Evolutionary conservation across 257 asterid species (phyloP), one percentile per base, ranked within the genome.

Genomic region (Jasminum sambac): DNA sequence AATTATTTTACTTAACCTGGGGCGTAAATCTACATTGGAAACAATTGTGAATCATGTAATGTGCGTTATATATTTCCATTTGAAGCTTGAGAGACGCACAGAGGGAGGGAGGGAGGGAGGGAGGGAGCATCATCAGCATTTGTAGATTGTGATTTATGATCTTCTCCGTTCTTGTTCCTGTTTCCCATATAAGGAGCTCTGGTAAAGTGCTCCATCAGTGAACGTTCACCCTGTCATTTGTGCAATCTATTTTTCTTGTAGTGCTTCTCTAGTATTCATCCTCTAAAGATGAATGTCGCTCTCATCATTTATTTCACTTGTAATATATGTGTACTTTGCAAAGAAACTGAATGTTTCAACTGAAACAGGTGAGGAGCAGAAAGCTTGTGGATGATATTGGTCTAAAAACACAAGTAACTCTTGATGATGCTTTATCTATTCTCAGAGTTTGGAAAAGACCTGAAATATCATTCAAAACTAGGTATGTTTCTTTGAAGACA

Each of bases 331-430:
- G 68, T 70, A 67, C 36, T 39, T 48, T 78, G 14, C 11, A 23
- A 34, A 66, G 73, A 65, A 71, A 68, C 77, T 82, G 64, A 67
- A 68, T 70, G 25, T 75, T 74, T 74, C 77, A 59, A 61, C 57
- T 76, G 73, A 60, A 69, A 71, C 84, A 91, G 97, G 93, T 91
- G 73, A 83, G 66, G 79, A 89, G 84, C 78, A 86, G 84, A 79
- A 89, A 86, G 80, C 75, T 91, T 81, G 75, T 86, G 52, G 81
- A 81, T 39, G 86, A 79, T 70, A 74, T 89, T 72, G 90, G 93
- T 68, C 76, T 91, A 39, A 91, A 84, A 81, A 81, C 87, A 67
- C 78, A 80, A 70, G 88, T 86, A 62, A 82, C 85, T 40, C 77
- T 83, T 40, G 90, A 82, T 76, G 96, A 87, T 75, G 84, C 86